These are phyloP conservation scores for Eleusine indica DNA, from an alignment of 176 grass and related monocot genomes.

Conservation along the genomic window DNA sequence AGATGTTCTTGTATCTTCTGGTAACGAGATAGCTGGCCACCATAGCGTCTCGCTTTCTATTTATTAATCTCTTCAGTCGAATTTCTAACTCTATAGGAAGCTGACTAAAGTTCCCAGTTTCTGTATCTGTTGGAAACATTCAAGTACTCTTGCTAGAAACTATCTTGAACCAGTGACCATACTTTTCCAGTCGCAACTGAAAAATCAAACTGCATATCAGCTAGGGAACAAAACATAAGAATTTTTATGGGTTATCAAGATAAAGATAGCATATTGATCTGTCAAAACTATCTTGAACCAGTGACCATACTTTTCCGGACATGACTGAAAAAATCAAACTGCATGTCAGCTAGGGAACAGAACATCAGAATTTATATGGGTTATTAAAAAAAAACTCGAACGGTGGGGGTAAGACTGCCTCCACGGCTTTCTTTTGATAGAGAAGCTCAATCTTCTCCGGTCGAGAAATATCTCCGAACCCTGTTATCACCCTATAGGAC, in stretches of 20 bases:
- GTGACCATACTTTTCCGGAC: conserved; percentile 69
- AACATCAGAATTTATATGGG: conserved; percentile 11
- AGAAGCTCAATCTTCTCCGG: too few species aligned
- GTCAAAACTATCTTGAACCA: conserved; percentile 80
- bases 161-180: conserved; percentile 73
- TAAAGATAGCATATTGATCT: conserved; percentile 63
- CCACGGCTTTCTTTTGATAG: too few species aligned
- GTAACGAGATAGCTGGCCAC: conserved; percentile 57
- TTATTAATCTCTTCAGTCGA: conserved; percentile 74
- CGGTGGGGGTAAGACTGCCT: too few species aligned
- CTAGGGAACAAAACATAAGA: conserved; percentile 12
- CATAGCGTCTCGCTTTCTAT: conserved; percentile 70
- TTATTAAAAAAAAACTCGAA: too few species aligned
- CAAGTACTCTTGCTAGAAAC: conserved; percentile 70
- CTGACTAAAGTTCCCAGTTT: conserved; percentile 79
- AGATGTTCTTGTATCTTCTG: conserved; percentile 58
- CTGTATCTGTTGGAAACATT: conserved; percentile 85
- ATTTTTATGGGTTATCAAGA: background rate
- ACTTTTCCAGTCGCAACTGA: conserved; percentile 66
- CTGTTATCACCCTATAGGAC: too few species aligned
- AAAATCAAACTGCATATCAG: conserved; percentile 33
- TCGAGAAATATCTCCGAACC: too few species aligned
- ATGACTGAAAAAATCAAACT: conserved; percentile 51
- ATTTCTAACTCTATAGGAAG: conserved; percentile 59
- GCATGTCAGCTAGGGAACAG: background rate